Percentiles rank a stretch among this genome's conserved stretches.
These are phyloP conservation scores for Scleroderma citrinum DNA, from an alignment of 768 basidiomycete genomes.

Conservation along the genomic window DNA sequence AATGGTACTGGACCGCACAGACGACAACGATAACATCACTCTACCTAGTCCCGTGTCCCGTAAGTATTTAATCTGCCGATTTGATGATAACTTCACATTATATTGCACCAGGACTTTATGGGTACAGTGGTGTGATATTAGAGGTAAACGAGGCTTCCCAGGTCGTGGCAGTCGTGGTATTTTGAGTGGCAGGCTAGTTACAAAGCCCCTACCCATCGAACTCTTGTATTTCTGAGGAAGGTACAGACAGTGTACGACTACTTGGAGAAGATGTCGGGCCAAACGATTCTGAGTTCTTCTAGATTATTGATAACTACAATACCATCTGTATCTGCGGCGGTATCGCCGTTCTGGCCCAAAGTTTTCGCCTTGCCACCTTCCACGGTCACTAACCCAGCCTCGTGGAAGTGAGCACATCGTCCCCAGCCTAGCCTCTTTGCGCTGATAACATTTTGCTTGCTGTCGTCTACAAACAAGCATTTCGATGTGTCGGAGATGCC, in stretches of 20 bases:
- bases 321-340: constrained; percentile 34
- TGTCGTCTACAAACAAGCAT: constrained; percentile 81
- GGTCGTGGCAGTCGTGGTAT: constrained; percentile 66
- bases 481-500: constrained; percentile 57
- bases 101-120: constrained; percentile 38
- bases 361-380: constrained; percentile 57
- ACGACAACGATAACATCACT: constrained; percentile 66
- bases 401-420: constrained; percentile 70
- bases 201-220: not conserved
- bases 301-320: constrained; percentile 51
- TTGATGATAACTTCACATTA: not conserved
- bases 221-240: constrained; percentile 2
- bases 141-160: constrained; percentile 77
- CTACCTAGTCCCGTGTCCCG: constrained; percentile 63
- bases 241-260: constrained; percentile 4
- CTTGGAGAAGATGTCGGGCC: constrained; percentile 67
- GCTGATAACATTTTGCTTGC: constrained; percentile 57
- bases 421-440: constrained; percentile 67
- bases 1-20: constrained; percentile 75
- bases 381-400: constrained; percentile 54
- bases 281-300: constrained; percentile 62
- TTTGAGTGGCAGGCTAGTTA: constrained; percentile 33
- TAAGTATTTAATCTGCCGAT: constrained; percentile 32
- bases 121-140: constrained; percentile 76
- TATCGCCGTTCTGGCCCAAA: constrained; percentile 32